These are phyloP conservation scores for Cercospora nicotianae DNA, from an alignment of 2,329 filamentous ascomycete species.

Conservation along the genomic window DNA sequence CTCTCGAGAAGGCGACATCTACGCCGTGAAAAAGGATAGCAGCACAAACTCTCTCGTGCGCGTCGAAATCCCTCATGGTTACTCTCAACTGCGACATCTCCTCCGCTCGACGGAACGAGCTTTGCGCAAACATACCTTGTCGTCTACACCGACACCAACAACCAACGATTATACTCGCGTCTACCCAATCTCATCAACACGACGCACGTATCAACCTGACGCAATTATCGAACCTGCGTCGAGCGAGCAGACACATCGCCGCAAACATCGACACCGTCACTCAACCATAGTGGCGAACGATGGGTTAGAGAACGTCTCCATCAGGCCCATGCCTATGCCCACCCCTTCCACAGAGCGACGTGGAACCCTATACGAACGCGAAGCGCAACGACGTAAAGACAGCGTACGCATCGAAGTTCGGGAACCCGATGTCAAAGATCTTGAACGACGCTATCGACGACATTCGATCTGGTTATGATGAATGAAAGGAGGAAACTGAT, in stretches of 20 bases:
- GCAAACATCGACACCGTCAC: slow-evolving; percentile 21
- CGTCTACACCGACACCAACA: not conserved
- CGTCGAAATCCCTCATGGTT: slow-evolving; percentile 47
- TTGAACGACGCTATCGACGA: not conserved
- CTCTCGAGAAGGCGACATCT: slow-evolving; percentile 38
- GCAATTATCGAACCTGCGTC: slow-evolving; percentile 19
- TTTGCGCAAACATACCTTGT: slow-evolving; percentile 33
- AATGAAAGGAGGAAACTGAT: not conserved
- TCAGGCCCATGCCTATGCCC: not conserved
- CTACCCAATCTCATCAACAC: slow-evolving; percentile 44
- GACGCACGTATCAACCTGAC: slow-evolving; percentile 27
- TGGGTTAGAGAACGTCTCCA: slow-evolving; percentile 16
- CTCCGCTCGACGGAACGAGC: slow-evolving; percentile 46
- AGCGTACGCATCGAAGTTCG: slow-evolving; percentile 25
- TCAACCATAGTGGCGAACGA: slow-evolving; percentile 23
- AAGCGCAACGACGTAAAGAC: slow-evolving; percentile 19
- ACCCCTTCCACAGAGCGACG: slow-evolving; percentile 12
- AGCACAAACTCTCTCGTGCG: slow-evolving; percentile 43
- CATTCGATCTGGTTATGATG: slow-evolving; percentile 6
- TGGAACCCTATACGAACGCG: slow-evolving; percentile 22
- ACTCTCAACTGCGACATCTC: slow-evolving; percentile 43
- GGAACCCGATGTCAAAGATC: slow-evolving; percentile 17
- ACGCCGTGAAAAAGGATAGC: slow-evolving; percentile 30
- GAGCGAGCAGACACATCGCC: slow-evolving; percentile 12
- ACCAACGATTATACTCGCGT: slow-evolving; percentile 43